A percentile compares a stretch with the other conserved stretches of the same genome.
Conservation (phyloP, 495 filamentous ascomycete genomes). For the Aspergillus incahuasiensis region DNA sequence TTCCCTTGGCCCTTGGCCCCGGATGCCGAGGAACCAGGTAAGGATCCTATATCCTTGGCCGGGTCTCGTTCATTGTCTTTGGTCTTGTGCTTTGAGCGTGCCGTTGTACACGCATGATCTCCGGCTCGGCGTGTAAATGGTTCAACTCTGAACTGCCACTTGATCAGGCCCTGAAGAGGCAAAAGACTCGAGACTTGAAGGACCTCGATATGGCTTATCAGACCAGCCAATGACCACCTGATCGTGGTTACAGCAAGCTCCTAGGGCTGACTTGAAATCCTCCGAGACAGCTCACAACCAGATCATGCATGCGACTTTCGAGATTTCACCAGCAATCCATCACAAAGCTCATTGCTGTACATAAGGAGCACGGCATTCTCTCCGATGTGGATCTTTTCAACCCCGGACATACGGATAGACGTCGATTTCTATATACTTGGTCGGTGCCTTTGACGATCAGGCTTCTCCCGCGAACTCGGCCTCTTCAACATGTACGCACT, state of each 20-base stretch:
- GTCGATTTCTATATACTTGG: neutral
- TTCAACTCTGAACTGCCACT: neutral
- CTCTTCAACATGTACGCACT: neutral
- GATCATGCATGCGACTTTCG: neutral
- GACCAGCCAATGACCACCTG: neutral
- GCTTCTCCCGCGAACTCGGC: neutral
- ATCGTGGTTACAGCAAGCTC: neutral
- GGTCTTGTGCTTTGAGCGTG: neutral
- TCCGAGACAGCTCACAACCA: conserved; percentile 5
- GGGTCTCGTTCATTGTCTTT: neutral
- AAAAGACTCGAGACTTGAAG: neutral
- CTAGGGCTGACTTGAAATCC: conserved; percentile 4
- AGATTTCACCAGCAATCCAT: neutral
- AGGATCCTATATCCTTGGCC: conserved; percentile 1
- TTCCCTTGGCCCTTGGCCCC: conserved; percentile 10
- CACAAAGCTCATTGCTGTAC: neutral
- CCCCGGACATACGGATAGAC: neutral
- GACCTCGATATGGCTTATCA: neutral
- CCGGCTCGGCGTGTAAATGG: neutral
- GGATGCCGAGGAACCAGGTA: conserved; percentile 10
- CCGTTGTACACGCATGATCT: neutral
- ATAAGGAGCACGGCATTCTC: neutral
- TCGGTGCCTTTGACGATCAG: neutral
- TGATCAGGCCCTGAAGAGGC: neutral
- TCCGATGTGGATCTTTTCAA: neutral